A percentile compares a stretch with the other conserved stretches of the same genome.
phyloP scores from a whole-genome alignment of 129 eudicot species.

The Centaurea solstitialis region DNA sequence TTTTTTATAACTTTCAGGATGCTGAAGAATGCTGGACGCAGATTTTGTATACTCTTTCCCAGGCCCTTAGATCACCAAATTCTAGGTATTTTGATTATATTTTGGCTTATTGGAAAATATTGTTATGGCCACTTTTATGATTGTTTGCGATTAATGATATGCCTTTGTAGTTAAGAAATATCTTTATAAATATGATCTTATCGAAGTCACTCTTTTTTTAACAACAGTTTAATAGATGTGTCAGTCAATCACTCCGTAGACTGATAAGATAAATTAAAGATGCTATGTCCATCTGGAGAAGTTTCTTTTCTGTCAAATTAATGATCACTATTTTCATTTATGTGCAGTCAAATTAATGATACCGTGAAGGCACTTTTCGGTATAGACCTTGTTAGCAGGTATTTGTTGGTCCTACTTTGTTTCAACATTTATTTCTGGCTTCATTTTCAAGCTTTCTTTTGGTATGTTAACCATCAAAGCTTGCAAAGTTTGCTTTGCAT shows the following conservation, averaged over 20 bases:
- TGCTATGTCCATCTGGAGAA: background rate
- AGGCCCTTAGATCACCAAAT: constrained; percentile 61
- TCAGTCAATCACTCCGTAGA: background rate
- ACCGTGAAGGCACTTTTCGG: constrained; percentile 86
- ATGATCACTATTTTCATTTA: constrained; percentile 5
- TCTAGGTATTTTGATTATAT: constrained; percentile 52
- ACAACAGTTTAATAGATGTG: background rate
- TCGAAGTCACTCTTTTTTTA: background rate
- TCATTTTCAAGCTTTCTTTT: background rate
- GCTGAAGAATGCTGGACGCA: constrained; percentile 99
- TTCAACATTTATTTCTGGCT: background rate
- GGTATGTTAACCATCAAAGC: background rate
- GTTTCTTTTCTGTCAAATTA: constrained; percentile 1
- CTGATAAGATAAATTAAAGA: background rate
- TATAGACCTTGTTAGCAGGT: constrained; percentile 91
- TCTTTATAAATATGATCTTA: background rate
- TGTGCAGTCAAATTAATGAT: constrained; percentile 67
- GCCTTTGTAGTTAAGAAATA: background rate
- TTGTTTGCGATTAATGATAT: constrained; percentile 1
- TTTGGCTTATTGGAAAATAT: background rate
- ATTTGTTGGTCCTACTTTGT: constrained; percentile 13
- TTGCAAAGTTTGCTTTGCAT: background rate
- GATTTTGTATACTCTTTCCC: constrained; percentile 84
- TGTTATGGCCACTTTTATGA: background rate
- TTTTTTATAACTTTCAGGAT: constrained; percentile 55